These are phyloP conservation scores for Diaporthe caulivora DNA, from an alignment of 2,329 filamentous ascomycete genomes.

Conservation along the genomic window DNA sequence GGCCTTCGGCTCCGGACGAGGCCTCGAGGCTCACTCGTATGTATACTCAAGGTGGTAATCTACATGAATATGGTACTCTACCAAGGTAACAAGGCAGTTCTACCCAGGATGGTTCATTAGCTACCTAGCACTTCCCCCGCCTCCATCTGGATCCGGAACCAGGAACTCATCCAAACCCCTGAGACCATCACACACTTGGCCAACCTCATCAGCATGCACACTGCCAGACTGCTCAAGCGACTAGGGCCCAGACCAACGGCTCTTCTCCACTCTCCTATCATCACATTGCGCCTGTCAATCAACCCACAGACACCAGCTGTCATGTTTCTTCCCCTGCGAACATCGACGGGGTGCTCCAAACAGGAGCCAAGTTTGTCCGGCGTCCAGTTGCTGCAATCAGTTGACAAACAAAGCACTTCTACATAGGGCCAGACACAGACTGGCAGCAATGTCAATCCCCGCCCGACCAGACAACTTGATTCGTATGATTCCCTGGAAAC, in stretches of 20 bases:
- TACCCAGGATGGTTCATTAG: too few species aligned
- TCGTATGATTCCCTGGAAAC: conserved; percentile 16
- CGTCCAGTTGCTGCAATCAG: neutral
- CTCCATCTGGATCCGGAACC: neutral
- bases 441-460: neutral
- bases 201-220: neutral
- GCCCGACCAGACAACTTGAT: neutral
- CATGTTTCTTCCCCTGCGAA: conserved; percentile 1
- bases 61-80: neutral
- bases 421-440: too few species aligned
- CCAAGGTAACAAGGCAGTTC: too few species aligned
- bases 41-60: neutral
- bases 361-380: neutral
- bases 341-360: neutral
- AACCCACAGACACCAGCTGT: neutral
- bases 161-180: neutral
- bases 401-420: too few species aligned
- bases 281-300: neutral
- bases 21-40: neutral
- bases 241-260: neutral
- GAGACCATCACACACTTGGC: conserved; percentile 21
- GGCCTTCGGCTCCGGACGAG: neutral
- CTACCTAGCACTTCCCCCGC: neutral
- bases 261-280: neutral
- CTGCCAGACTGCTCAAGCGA: neutral